phyloP scores from a whole-genome alignment of 73 alveolate genomes.

The Paramecium pentaurelia region DNA sequence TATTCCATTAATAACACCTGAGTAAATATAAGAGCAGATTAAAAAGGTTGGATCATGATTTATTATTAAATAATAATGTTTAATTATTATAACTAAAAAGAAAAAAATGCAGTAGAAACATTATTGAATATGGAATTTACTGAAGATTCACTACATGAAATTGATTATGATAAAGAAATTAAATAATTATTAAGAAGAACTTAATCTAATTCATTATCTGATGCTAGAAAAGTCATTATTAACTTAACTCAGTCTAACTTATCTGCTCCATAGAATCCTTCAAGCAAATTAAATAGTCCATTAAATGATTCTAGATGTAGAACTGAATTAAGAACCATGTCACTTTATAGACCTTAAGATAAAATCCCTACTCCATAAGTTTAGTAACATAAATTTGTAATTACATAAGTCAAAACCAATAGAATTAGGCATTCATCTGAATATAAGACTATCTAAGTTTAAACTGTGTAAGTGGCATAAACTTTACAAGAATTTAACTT shows the following conservation, averaged over 20 bases:
- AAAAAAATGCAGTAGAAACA: conserved; percentile 3
- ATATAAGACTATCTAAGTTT: neutral
- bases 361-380: neutral
- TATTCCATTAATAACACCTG: neutral
- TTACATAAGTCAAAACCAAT: neutral
- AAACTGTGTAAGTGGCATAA: neutral
- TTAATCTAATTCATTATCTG: neutral
- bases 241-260: neutral
- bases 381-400: neutral
- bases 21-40: neutral
- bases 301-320: neutral
- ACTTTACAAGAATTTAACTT: neutral
- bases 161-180: neutral
- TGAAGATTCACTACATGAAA: neutral
- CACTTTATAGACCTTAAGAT: neutral
- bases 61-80: conserved; percentile 32
- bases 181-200: neutral
- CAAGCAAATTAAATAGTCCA: neutral
- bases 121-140: neutral
- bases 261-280: neutral
- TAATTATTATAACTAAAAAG: neutral
- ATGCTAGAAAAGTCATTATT: neutral
- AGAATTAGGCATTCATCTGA: neutral
- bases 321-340: neutral
- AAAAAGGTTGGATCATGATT: neutral